Evolutionary conservation across 2,329 filamentous ascomycete species (phyloP).

Genomic region (Pyricularia grisea): DNA sequence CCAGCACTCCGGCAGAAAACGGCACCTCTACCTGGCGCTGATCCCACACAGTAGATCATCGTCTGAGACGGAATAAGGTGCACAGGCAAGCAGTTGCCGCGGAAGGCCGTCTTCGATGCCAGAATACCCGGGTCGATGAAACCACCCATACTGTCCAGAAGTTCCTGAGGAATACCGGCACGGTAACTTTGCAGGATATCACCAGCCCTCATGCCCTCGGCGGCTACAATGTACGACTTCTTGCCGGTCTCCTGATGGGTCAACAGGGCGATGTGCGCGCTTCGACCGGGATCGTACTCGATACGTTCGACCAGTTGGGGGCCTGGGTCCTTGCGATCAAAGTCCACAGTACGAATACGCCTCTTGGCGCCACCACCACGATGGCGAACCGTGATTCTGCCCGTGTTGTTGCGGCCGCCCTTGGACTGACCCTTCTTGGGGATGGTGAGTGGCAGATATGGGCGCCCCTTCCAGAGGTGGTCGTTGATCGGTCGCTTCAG

Average conservation of each 20-base stretch:
- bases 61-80: conserved; percentile 97
- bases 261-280: conserved; percentile 83
- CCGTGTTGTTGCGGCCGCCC: conserved; percentile 84
- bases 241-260: conserved; percentile 63
- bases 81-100: conserved; percentile 89
- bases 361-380: conserved; percentile 86
- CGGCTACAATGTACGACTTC: conserved; percentile 88
- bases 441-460: conserved; percentile 73
- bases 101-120: conserved; percentile 85
- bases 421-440: conserved; percentile 88
- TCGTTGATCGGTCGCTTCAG: conserved; percentile 88
- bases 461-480: conserved; percentile 90
- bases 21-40: conserved; percentile 60
- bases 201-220: conserved; percentile 86
- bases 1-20: conserved; percentile 94
- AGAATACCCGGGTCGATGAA: conserved; percentile 89
- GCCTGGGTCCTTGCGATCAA: conserved; percentile 67
- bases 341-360: conserved; percentile 87
- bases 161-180: conserved; percentile 74
- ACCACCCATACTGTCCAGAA: conserved; percentile 89
- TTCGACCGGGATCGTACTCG: conserved; percentile 91
- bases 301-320: conserved; percentile 86
- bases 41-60: conserved; percentile 82
- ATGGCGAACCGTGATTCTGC: conserved; percentile 80
- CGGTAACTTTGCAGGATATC: conserved; percentile 91